Conservation (phyloP, 352 stramenopile genomes). For the Saprolegnia parasitica region DNA sequence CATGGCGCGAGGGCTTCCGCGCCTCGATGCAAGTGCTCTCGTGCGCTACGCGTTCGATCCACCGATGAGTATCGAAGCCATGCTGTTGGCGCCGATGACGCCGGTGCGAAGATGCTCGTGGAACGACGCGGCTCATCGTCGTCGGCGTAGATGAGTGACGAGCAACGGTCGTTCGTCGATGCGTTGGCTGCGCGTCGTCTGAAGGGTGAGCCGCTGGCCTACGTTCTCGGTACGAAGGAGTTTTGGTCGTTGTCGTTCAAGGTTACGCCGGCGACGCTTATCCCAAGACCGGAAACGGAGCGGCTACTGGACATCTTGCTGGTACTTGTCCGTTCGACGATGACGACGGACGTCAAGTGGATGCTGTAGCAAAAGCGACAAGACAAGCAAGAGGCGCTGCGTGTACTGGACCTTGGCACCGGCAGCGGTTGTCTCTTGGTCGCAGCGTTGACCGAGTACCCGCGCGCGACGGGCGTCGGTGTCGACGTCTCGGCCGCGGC, state of each 20-base stretch:
- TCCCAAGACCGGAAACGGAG: conserved; percentile 77
- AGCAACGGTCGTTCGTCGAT: not conserved
- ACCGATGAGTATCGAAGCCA: not conserved
- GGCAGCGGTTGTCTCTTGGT: conserved; percentile 65
- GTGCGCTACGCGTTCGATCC: not conserved
- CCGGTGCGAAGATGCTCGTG: not conserved
- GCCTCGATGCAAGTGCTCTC: not conserved
- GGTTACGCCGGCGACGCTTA: conserved; percentile 58
- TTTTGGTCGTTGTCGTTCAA: conserved; percentile 69
- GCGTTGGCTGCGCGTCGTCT: conserved; percentile 1
- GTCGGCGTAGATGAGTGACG: not conserved
- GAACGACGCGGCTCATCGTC: not conserved
- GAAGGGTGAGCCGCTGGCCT: conserved; percentile 66
- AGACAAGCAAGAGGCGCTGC: conserved; percentile 33
- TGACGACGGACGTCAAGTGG: not conserved
- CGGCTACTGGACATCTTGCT: conserved; percentile 66
- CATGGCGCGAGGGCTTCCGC: not conserved
- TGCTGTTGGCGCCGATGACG: not conserved
- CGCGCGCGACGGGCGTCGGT: conserved; percentile 44
- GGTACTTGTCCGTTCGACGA: conserved; percentile 34
- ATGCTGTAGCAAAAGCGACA: not conserved
- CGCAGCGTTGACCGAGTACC: conserved; percentile 56
- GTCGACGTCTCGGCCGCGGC: conserved; percentile 55
- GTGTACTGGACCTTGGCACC: conserved; percentile 66
- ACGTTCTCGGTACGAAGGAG: conserved; percentile 56